Percentiles rank a stretch among this genome's conserved stretches.
Evolutionary conservation across 192 early-diverging fungal genomes (phyloP).

Genomic region (Lobosporangium transversale): DNA sequence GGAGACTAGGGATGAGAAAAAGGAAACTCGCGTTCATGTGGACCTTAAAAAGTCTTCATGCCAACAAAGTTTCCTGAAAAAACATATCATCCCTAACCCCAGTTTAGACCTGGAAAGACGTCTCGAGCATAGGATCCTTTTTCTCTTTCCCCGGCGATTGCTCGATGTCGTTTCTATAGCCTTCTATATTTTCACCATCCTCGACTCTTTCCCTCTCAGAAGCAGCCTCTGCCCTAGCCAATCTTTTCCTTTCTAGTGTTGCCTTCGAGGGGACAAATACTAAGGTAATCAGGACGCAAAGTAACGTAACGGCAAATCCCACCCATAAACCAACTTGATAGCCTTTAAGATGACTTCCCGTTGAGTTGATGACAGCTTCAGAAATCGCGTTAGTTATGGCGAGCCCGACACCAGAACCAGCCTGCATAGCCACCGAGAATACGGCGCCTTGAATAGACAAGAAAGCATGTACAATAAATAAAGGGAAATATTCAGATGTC

Average conservation of each 20-base stretch:
- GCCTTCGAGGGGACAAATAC: constrained; percentile 48
- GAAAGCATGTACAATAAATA: too few species aligned
- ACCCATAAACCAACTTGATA: constrained; percentile 50
- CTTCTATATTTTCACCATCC: not conserved
- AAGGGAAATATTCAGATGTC: not conserved
- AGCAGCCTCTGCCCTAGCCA: constrained; percentile 11
- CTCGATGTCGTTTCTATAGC: not conserved
- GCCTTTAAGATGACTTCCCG: constrained; percentile 34
- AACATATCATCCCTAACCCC: constrained; percentile 31
- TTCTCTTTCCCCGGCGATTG: not conserved
- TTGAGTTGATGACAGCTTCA: constrained; percentile 41
- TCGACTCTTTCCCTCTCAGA: not conserved
- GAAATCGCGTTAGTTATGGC: constrained; percentile 56
- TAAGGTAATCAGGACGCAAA: constrained; percentile 43
- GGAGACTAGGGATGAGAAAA: constrained; percentile 26
- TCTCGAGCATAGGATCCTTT: not conserved
- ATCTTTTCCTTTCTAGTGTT: constrained; percentile 37
- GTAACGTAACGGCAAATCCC: constrained; percentile 38
- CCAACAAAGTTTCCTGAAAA: constrained; percentile 9
- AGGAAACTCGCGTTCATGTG: too few species aligned
- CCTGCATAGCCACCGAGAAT: constrained; percentile 53
- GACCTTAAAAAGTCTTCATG: not conserved
- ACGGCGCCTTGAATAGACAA: constrained; percentile 36
- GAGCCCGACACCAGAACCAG: constrained; percentile 52
- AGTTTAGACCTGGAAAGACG: not conserved